Conservation (phyloP, 1,284 basidiomycete species). For the Cutaneotrichosporon mucoides region DNA sequence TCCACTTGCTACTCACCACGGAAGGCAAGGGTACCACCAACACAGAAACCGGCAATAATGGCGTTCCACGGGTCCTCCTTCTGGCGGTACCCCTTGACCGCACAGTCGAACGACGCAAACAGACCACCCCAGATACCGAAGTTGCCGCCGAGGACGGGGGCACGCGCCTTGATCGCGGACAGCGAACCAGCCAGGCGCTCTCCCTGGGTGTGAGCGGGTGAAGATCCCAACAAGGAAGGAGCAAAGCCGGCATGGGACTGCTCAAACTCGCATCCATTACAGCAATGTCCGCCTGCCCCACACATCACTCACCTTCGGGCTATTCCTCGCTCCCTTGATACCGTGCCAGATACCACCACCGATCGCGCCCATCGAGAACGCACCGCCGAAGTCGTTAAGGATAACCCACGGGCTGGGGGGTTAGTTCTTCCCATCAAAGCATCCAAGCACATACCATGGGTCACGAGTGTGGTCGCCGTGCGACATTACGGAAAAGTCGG, state of each 20-base stretch:
- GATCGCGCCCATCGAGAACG: constrained; percentile 57
- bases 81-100: constrained; percentile 93
- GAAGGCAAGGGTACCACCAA: constrained; percentile 90
- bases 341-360: constrained; percentile 93
- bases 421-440: not conserved
- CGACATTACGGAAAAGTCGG: constrained; percentile 48
- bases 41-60: constrained; percentile 96
- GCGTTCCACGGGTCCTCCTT: constrained; percentile 99
- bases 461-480: constrained; percentile 89
- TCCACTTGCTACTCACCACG: constrained; percentile 67
- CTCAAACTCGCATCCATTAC: too few relatives aligned
- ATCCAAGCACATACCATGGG: constrained; percentile 63
- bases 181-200: constrained; percentile 90
- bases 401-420: constrained; percentile 87
- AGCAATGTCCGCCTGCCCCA: too few relatives aligned
- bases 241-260: too few relatives aligned
- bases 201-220: constrained; percentile 54
- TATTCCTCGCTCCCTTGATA: constrained; percentile 96
- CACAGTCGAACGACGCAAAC: constrained; percentile 97
- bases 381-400: constrained; percentile 96
- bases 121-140: constrained; percentile 98
- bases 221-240: too few relatives aligned
- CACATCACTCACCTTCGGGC: constrained; percentile 68
- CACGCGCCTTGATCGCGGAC: constrained; percentile 95
- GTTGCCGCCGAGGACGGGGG: constrained; percentile 95